Evolutionary conservation across 345 rosid genomes (phyloP).

Genomic region (Odontarrhena argentea): DNA sequence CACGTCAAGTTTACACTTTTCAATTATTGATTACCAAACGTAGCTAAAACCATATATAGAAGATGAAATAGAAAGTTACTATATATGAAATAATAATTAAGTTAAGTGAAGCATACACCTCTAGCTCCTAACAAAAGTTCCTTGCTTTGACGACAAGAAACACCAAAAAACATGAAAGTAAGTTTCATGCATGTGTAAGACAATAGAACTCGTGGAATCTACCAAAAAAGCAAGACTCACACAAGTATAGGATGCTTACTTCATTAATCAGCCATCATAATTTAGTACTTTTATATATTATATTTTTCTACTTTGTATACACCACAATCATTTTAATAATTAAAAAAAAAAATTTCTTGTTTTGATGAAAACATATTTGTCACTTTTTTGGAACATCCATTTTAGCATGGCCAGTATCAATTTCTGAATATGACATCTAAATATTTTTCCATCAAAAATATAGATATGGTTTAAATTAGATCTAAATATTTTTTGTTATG

Average conservation of each 20-base stretch:
- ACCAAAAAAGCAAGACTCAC: not conserved
- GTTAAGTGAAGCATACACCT: slow-evolving; percentile 31
- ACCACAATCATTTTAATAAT: not conserved
- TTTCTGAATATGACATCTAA: too few relatives aligned
- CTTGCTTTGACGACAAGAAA: slow-evolving; percentile 35
- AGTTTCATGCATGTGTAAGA: slow-evolving; percentile 26
- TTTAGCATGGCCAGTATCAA: too few relatives aligned
- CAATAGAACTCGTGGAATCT: not conserved
- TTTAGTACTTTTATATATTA: not conserved
- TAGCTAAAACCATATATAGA: slow-evolving; percentile 4
- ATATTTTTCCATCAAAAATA: too few relatives aligned
- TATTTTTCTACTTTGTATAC: not conserved
- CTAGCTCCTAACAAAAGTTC: slow-evolving; percentile 25
- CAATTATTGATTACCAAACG: not conserved
- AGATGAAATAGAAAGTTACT: not conserved
- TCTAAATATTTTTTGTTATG: too few relatives aligned
- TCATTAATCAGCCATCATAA: slow-evolving; percentile 14
- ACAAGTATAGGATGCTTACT: slow-evolving; percentile 5
- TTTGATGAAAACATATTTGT: not conserved
- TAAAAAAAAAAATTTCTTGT: not conserved
- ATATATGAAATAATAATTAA: slow-evolving; percentile 1
- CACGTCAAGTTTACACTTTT: slow-evolving; percentile 8
- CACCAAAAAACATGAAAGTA: slow-evolving; percentile 14
- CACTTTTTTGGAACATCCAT: too few relatives aligned
- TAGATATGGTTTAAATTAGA: too few relatives aligned